Evolutionary conservation across 139 green algal genomes (phyloP).

Genomic region (Zygnema circumcarinatum): DNA sequence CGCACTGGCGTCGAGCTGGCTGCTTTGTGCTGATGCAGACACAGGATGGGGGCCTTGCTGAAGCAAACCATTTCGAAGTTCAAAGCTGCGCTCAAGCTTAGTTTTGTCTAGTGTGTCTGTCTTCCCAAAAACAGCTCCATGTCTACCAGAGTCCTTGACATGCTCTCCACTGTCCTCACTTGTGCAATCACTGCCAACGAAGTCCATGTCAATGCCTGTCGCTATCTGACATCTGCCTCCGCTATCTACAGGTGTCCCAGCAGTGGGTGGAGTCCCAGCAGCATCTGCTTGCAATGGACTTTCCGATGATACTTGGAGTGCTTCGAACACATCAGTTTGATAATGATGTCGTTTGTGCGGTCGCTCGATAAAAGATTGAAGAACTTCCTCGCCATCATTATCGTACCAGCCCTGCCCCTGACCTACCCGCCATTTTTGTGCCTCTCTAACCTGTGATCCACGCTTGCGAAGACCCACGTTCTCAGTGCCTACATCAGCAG

Average conservation of each 20-base stretch:
- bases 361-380: not conserved
- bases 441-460: not conserved
- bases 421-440: not conserved
- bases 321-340: not conserved
- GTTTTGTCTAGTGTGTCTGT: not conserved
- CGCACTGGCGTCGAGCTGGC: not conserved
- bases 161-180: not conserved
- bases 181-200: not conserved
- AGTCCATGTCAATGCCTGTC: not conserved
- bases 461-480: not conserved
- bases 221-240: not conserved
- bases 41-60: not conserved
- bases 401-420: not conserved
- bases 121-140: no score
- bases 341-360: not conserved
- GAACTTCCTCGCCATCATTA: not conserved
- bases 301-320: not conserved
- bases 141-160: no score
- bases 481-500: no score
- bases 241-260: not conserved
- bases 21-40: not conserved
- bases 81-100: not conserved
- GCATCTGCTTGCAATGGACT: not conserved
- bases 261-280: not conserved
- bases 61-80: not conserved